Percentiles rank a stretch among this genome's conserved stretches.
These are phyloP conservation scores for Picochlorum sp. DNA, from an alignment of 139 green algal species.

Conservation along the genomic window DNA sequence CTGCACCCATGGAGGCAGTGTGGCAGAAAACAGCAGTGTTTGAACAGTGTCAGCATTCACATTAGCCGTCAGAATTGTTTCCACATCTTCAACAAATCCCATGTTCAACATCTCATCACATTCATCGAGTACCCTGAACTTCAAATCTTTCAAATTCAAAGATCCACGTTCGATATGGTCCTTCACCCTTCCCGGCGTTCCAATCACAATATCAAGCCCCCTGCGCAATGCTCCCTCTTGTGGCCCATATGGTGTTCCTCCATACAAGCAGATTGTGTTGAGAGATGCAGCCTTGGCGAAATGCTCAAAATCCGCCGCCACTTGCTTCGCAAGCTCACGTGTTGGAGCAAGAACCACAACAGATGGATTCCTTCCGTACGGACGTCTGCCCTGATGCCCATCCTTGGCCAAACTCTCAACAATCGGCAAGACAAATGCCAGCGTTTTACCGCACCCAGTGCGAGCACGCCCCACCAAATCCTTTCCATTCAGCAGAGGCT, in stretches of 20 bases:
- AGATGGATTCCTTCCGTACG: constrained; percentile 43
- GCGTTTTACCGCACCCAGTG: constrained; percentile 95
- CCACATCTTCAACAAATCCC: constrained; percentile 99
- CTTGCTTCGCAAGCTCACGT: constrained; percentile 96
- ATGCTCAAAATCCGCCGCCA: constrained; percentile 83
- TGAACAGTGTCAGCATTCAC: constrained; percentile 55
- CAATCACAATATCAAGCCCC: constrained; percentile 94
- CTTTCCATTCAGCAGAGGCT: constrained; percentile 55
- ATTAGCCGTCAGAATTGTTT: constrained; percentile 81
- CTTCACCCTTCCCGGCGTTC: constrained; percentile 89
- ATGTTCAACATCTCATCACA: constrained; percentile 99
- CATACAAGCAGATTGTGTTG: constrained; percentile 83
- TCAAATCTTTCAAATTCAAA: constrained; percentile 60
- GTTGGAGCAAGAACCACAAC: constrained; percentile 92
- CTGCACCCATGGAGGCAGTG: constrained; percentile 91
- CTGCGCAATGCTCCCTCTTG: constrained; percentile 62
- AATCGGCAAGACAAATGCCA: constrained; percentile 95
- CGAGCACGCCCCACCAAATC: constrained; percentile 88
- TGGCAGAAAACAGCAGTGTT: constrained; percentile 96
- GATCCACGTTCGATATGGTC: constrained; percentile 84
- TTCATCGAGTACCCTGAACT: constrained; percentile 93
- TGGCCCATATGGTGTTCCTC: constrained; percentile 71
- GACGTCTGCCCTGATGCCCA: neutral
- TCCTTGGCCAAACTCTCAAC: constrained; percentile 60
- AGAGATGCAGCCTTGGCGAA: constrained; percentile 66